Evolutionary conservation across 805 yeast genomes (phyloP).

Genomic region (Monosporozyma solicola): DNA sequence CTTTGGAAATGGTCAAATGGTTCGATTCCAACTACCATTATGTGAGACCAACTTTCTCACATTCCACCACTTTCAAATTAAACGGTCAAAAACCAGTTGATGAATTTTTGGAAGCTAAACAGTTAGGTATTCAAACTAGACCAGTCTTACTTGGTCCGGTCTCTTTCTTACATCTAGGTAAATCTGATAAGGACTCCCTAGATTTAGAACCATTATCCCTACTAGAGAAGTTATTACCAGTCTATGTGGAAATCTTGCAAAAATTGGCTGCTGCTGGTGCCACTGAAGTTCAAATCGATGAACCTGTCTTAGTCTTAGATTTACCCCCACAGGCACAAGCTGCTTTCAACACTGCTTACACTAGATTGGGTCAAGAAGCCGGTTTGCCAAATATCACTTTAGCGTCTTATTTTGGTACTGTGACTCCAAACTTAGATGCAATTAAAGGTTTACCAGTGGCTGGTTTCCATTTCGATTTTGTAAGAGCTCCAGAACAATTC

Average conservation of each 20-base stretch:
- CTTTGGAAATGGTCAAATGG: conserved; percentile 99
- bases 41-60: conserved; percentile 97
- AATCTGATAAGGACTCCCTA: conserved; percentile 95
- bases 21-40: conserved; percentile 99
- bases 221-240: conserved; percentile 84
- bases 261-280: conserved; percentile 95
- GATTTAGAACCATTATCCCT: conserved; percentile 90
- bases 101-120: conserved; percentile 97
- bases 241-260: conserved; percentile 78
- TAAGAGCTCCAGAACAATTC: conserved; percentile 93
- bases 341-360: conserved; percentile 85
- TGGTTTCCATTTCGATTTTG: conserved; percentile 94
- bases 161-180: conserved; percentile 90
- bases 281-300: conserved; percentile 89
- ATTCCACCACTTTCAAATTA: conserved; percentile 91
- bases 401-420: conserved; percentile 97
- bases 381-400: conserved; percentile 72
- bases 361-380: conserved; percentile 52
- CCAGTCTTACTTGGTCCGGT: conserved; percentile 97
- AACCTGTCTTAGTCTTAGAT: conserved; percentile 93
- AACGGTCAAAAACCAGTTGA: conserved; percentile 94
- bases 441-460: conserved; percentile 85
- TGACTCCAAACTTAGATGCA: conserved; percentile 89
- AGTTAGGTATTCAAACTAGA: conserved; percentile 90
- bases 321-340: conserved; percentile 74